phyloP scores from a whole-genome alignment of 306 rosid genomes.

The Macrotyloma uniflorum region DNA sequence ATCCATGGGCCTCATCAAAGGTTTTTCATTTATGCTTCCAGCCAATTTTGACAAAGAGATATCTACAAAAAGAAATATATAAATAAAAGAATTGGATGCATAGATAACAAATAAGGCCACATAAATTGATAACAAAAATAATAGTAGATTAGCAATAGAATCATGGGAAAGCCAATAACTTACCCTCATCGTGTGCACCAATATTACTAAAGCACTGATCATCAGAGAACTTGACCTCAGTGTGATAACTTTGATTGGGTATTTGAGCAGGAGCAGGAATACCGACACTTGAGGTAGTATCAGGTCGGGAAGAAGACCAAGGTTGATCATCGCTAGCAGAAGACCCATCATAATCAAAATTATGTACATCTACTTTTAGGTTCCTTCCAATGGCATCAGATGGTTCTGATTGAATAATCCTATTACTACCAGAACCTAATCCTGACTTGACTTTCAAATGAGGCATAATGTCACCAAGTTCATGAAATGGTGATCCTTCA shows the following conservation, averaged over 20 bases:
- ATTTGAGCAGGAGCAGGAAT: constrained; percentile 44
- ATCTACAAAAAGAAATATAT: constrained; percentile 45
- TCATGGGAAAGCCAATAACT: constrained; percentile 22
- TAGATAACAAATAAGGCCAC: neutral
- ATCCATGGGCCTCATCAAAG: constrained; percentile 46
- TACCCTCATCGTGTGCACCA: constrained; percentile 58
- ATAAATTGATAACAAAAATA: constrained; percentile 8
- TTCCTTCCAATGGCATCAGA: constrained; percentile 51
- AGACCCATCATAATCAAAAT: constrained; percentile 46
- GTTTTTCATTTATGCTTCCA: constrained; percentile 47
- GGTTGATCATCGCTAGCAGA: constrained; percentile 44
- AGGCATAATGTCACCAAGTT: constrained; percentile 72
- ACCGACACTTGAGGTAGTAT: constrained; percentile 41
- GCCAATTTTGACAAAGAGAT: constrained; percentile 49
- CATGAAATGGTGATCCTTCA: constrained; percentile 61
- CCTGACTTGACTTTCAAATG: constrained; percentile 53
- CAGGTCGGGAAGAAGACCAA: constrained; percentile 52
- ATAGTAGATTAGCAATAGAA: constrained; percentile 10
- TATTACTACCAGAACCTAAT: constrained; percentile 43
- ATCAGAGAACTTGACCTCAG: constrained; percentile 49
- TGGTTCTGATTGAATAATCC: constrained; percentile 48
- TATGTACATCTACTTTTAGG: constrained; percentile 45
- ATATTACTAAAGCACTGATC: constrained; percentile 49
- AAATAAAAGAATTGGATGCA: constrained; percentile 9
- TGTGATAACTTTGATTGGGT: constrained; percentile 42